Base-by-base conservation (phyloP, 345 rosid species). In the Citrus sp. region DNA sequence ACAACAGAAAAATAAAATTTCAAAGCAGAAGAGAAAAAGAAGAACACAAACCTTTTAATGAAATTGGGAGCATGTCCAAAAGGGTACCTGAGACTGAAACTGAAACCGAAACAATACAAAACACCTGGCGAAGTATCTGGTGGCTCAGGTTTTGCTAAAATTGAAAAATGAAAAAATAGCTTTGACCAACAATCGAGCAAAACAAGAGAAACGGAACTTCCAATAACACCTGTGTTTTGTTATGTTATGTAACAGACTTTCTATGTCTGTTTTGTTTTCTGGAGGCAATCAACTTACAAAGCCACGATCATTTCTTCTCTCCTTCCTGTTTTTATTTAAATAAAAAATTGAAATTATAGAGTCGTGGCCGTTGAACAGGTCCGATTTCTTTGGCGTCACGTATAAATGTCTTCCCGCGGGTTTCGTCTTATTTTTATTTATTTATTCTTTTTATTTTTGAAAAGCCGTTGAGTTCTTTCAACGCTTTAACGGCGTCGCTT, bases 321-420 rank as follows among this genome's bases (percentile, higher is more conserved):
- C 9, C 64, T 62, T 25, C 27, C 27, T 28, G 12, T 3, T 62
- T 62, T 63, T 12, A 0, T 63, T 28, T 63, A 3, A 28, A 28
- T 2, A 34, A 1, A 4, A 2, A 30, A 63, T 67, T 54, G 75
- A 18, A 67, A 55, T 35, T 34, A 19, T 38, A 70, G 32, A 30
- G 55, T 7, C 40, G 40, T 60, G 64, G 72, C 75, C 81, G 85
- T 80, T 82, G 77, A 84, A 81, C 42, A 13, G 21, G 80, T 79
- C 87, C 90, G 87, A 51, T 72, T 70, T 75, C 69, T 19, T 70
- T 76, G 82, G 66, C 28, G 4, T 59, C 70, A 42, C 74, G n/a
- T 80, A 76, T 46, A 70, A 74, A 65, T 34, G 69, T 56, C 65
- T 83, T 88, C 89, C 89, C 89, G 88, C 91, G 85, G 72, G 77